Conservation (phyloP, 495 filamentous ascomycete species). For the Penicillium canescens region DNA sequence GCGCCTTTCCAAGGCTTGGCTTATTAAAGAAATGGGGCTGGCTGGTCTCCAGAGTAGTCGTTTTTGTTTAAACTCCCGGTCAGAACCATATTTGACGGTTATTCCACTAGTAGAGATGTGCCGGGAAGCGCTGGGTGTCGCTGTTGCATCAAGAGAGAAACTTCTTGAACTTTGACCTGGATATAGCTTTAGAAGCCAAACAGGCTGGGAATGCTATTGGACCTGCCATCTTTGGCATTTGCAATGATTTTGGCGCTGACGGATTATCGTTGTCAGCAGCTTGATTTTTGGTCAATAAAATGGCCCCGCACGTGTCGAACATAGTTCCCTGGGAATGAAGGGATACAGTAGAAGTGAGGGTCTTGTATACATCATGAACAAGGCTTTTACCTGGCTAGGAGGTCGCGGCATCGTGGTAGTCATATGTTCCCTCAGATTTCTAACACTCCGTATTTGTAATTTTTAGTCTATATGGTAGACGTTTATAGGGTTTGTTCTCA, state of each 20-base stretch:
- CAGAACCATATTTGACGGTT: background rate
- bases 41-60: background rate
- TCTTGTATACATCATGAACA: background rate
- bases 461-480: too few relatives aligned
- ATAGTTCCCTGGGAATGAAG: constrained; percentile 4
- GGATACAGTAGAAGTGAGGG: background rate
- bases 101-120: background rate
- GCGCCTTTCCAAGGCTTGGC: background rate
- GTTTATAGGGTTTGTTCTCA: too few relatives aligned
- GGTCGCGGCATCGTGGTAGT: background rate
- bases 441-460: background rate
- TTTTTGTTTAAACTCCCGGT: background rate
- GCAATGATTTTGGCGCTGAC: background rate
- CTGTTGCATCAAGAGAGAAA: constrained; percentile 10
- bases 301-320: background rate
- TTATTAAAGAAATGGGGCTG: background rate
- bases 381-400: background rate
- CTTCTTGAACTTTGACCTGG: background rate
- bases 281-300: background rate
- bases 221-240: background rate
- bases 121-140: background rate
- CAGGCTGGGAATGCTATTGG: background rate
- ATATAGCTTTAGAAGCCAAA: background rate
- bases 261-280: background rate
- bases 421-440: background rate